Base-by-base conservation (phyloP, 495 filamentous ascomycete species). In the Tetracladium setigerum region DNA sequence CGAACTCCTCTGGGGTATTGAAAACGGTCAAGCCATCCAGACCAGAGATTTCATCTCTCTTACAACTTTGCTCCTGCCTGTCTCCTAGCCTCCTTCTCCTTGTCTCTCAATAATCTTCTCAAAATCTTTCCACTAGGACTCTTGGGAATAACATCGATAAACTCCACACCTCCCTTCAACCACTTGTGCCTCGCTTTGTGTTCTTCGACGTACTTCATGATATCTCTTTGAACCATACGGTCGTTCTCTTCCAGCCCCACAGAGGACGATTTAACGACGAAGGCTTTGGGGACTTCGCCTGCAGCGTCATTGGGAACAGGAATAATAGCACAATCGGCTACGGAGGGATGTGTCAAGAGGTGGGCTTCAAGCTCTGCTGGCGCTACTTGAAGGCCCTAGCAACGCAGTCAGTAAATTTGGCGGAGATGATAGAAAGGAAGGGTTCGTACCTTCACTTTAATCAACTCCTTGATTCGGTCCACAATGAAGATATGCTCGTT, bases 101-200 rank as follows among this genome's bases (percentile, higher is more conserved):
- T 75, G 59, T 97, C 91, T 31, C 87, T 77, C 46, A 97, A 64
- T 54, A 94, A 55, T 15, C 87, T 73, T 34, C 89, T 70, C 58
- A 97, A 61, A 53, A 97, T 95, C 81, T 97, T 95, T 11, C 90
- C 90, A 61, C 83, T 89, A 0, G 91, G 84, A 55, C 86, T 94
- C 73, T 95, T 95, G 15, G 91, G 90, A 16, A 96, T 76, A 31
- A 59, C 66, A 46, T 82, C 78, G 17, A 82, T 61, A 57, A 96
- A 96, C 57, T 82, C 76, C 8, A 95, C 71, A 5, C 89, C 88
- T 4, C 89, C 89, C 63, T 82, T 85, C 49, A 95, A 66, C 86
- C 87, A 89, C 74, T 95, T 95, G 60, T 95, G 85, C 36, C 79
- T 74, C 3, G 86, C 82, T 66, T 95, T 95, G 65, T 89, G 81